Conservation (phyloP, 1,284 basidiomycete species). For the Austroboletus novae-zelandiae region DNA sequence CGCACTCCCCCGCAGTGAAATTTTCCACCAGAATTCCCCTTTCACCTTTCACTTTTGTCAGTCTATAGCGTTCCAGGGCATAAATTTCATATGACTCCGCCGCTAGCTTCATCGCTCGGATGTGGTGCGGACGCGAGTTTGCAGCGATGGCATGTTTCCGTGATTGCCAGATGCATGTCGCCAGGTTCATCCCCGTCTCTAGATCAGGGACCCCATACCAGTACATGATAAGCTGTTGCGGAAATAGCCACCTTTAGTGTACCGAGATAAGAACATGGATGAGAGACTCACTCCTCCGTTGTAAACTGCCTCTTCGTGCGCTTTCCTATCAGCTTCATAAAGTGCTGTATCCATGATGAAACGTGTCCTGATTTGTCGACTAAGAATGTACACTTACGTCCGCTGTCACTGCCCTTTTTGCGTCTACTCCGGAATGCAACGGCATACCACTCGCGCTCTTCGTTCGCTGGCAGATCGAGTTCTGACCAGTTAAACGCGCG, state of each 20-base stretch:
- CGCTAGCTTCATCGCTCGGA: conserved; percentile 80
- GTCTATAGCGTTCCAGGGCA: conserved; percentile 69
- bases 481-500: conserved; percentile 88
- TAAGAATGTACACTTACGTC: conserved; percentile 43
- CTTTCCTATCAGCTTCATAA: conserved; percentile 81
- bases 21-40: conserved; percentile 52
- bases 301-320: conserved; percentile 87
- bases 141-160: conserved; percentile 79
- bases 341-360: conserved; percentile 49
- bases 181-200: conserved; percentile 77
- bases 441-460: conserved; percentile 86
- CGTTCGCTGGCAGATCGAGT: conserved; percentile 60
- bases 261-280: not conserved
- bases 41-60: conserved; percentile 64
- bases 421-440: conserved; percentile 86
- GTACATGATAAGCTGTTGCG: conserved; percentile 68
- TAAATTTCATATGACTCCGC: conserved; percentile 78
- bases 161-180: conserved; percentile 95
- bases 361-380: conserved; percentile 3
- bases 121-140: conserved; percentile 76
- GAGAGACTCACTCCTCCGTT: conserved; percentile 69
- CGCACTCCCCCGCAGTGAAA: conserved; percentile 68
- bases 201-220: conserved; percentile 89
- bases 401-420: conserved; percentile 64
- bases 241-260: conserved; percentile 7